phyloP scores from a whole-genome alignment of 2,329 filamentous ascomycete genomes.

The Claviceps capensis region DNA sequence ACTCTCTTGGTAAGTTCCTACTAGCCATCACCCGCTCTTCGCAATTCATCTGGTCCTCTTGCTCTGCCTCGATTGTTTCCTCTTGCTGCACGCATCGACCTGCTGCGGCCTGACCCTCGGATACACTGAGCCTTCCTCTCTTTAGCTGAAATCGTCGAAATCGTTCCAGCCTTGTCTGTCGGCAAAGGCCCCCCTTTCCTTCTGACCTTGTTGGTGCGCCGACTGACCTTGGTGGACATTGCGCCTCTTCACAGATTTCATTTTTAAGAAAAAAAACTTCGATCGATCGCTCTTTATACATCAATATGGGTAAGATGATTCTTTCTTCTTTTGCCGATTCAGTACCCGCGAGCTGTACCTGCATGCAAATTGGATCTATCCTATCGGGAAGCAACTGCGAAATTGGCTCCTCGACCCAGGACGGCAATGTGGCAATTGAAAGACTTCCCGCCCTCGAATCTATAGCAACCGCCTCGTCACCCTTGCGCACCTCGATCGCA shows the following conservation, averaged over 20 bases:
- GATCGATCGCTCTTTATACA: slow-evolving; percentile 24
- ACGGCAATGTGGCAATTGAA: slow-evolving; percentile 3
- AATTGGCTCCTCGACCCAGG: slow-evolving; percentile 6
- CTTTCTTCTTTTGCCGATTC: slow-evolving; percentile 13
- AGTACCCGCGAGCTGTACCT: not conserved
- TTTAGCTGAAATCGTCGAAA: not conserved
- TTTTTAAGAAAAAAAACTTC: slow-evolving; percentile 9
- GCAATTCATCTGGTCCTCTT: not conserved
- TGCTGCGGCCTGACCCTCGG: not conserved
- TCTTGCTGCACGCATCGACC: not conserved
- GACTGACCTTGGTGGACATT: slow-evolving; percentile 11
- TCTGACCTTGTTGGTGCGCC: slow-evolving; percentile 2
- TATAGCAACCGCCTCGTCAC: slow-evolving; percentile 2
- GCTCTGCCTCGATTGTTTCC: not conserved
- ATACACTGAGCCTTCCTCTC: not conserved
- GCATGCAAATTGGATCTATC: slow-evolving; percentile 10
- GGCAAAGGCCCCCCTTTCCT: slow-evolving; percentile 11
- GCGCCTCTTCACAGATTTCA: slow-evolving; percentile 7
- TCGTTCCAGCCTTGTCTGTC: not conserved
- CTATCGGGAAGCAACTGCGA: slow-evolving; percentile 9
- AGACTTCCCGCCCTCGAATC: not conserved
- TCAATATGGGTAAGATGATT: slow-evolving; percentile 28
- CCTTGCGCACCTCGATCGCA: not conserved
- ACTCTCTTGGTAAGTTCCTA: slow-evolving; percentile 10
- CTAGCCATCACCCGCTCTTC: slow-evolving; percentile 2